These are phyloP conservation scores for Colletotrichum truncatum DNA, from an alignment of 2,329 filamentous ascomycete genomes.

Conservation along the genomic window DNA sequence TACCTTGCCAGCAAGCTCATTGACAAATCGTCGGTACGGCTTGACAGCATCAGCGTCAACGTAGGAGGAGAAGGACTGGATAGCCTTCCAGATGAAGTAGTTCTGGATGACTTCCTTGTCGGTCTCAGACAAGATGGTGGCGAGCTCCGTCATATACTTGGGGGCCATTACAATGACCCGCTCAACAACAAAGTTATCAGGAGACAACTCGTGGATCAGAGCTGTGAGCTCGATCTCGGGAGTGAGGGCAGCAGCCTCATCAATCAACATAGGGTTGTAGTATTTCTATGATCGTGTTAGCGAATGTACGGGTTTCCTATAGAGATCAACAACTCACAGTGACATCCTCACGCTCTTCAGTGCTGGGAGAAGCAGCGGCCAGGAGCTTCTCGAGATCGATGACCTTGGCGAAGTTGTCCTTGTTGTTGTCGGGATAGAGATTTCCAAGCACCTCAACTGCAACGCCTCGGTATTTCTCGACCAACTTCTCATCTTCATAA, in stretches of 20 bases:
- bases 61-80: slow-evolving; percentile 59
- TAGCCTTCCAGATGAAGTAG: slow-evolving; percentile 73
- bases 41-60: slow-evolving; percentile 69
- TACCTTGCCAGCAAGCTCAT: slow-evolving; percentile 66
- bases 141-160: slow-evolving; percentile 67
- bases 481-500: slow-evolving; percentile 63
- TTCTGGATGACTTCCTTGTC: slow-evolving; percentile 64
- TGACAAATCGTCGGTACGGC: slow-evolving; percentile 68
- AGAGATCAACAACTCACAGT: slow-evolving; percentile 47
- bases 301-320: background rate
- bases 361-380: slow-evolving; percentile 65
- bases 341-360: slow-evolving; percentile 67
- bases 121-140: slow-evolving; percentile 62
- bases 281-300: slow-evolving; percentile 54
- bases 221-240: slow-evolving; percentile 64
- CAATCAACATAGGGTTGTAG: slow-evolving; percentile 70
- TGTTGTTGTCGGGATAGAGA: slow-evolving; percentile 44
- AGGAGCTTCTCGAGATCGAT: slow-evolving; percentile 70
- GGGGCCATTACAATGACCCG: slow-evolving; percentile 68
- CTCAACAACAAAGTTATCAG: slow-evolving; percentile 57
- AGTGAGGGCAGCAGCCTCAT: slow-evolving; percentile 62
- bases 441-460: slow-evolving; percentile 35
- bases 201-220: slow-evolving; percentile 62
- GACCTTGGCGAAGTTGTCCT: slow-evolving; percentile 50
- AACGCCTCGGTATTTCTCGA: slow-evolving; percentile 58